Base-by-base conservation (phyloP, 192 early-diverging fungal genomes). In the Piromyces finnis region DNA sequence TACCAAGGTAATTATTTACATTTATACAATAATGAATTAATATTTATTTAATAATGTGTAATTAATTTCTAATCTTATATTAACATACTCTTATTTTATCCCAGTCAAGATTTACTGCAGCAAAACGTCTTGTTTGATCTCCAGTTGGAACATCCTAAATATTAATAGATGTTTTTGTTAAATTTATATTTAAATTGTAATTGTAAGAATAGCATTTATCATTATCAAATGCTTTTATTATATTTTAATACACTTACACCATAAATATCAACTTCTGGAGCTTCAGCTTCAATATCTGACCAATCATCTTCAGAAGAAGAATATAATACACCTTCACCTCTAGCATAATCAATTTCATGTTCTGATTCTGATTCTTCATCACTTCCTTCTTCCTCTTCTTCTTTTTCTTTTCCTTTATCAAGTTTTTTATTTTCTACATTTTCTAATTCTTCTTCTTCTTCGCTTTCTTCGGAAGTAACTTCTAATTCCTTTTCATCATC, bases 71-170 rank as follows among this genome's bases (percentile, higher is more conserved):
- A n/a, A n/a, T n/a, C n/a, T n/a, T n/a, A n/a, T n/a, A n/a, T n/a
- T n/a, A n/a, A 30, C 32, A 4, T 78, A 84, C 84, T 78, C 84
- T 95, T 79, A 98, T 87, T 79, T 98, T 90, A 82, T 95, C 93
- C 97, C 97, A 98, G 84, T 99, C 96, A 90, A 99, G 84, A 82
- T 97, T 96, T 29, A 98, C 94, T 17, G 90, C 88, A 26, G 96
- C 97, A 79, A 98, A 90, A 29, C 96, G 87, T 29, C 84, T 82
- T 2, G 96, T 92, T 79, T 90, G 88, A 5, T 89, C 91, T 26
- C 88, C 90, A 81, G 83, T 78, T 28, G 86, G 86, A 35, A 92
- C 84, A 80, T 88, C 18, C 29, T 79, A 78, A 30, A 29, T 35
- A 35, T 7, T 7, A 7, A 35, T 35, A 35, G 3, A 35, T 35